These are phyloP conservation scores for Penicillium sp. DNA, from an alignment of 2,329 filamentous ascomycete genomes.

Conservation along the genomic window DNA sequence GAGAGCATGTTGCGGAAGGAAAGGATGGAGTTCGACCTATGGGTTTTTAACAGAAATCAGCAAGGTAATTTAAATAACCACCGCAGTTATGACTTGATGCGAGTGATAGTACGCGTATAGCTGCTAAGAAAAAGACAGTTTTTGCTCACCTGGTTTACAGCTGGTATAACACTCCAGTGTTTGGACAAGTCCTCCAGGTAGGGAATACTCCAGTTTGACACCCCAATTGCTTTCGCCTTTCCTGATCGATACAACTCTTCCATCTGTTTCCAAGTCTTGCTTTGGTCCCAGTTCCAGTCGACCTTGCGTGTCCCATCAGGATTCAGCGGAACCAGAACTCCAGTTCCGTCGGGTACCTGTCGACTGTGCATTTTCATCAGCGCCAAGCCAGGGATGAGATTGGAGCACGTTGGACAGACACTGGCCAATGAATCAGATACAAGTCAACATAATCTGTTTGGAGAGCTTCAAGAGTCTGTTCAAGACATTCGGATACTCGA, in stretches of 20 bases:
- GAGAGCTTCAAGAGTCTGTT: slow-evolving; percentile 41
- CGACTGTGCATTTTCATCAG: no score
- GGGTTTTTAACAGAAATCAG: no score
- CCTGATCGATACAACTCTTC: slow-evolving; percentile 18
- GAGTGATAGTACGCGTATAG: no score
- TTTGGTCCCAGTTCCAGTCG: slow-evolving; percentile 27
- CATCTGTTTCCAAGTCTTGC: slow-evolving; percentile 23
- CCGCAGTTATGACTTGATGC: no score
- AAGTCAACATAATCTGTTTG: slow-evolving; percentile 44
- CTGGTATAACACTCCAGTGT: slow-evolving; percentile 22
- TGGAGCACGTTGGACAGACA: no score
- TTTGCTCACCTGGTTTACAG: slow-evolving; percentile 39
- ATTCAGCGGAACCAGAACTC: slow-evolving; percentile 9
- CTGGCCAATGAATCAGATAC: slow-evolving; percentile 48
- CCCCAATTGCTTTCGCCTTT: slow-evolving; percentile 28
- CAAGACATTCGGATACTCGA: slow-evolving; percentile 57
- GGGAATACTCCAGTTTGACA: slow-evolving; percentile 22
- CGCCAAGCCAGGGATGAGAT: no score
- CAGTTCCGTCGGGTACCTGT: no score
- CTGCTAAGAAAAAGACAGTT: no score
- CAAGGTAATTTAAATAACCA: no score
- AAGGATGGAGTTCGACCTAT: slow-evolving; percentile 43
- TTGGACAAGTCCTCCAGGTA: slow-evolving; percentile 19
- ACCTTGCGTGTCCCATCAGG: slow-evolving; percentile 28
- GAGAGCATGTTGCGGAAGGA: slow-evolving; percentile 38